Percentiles rank a stretch among this genome's conserved stretches.
Evolutionary conservation across 2,329 filamentous ascomycete species (phyloP).

Genomic region (Stachybotrys chartarum): DNA sequence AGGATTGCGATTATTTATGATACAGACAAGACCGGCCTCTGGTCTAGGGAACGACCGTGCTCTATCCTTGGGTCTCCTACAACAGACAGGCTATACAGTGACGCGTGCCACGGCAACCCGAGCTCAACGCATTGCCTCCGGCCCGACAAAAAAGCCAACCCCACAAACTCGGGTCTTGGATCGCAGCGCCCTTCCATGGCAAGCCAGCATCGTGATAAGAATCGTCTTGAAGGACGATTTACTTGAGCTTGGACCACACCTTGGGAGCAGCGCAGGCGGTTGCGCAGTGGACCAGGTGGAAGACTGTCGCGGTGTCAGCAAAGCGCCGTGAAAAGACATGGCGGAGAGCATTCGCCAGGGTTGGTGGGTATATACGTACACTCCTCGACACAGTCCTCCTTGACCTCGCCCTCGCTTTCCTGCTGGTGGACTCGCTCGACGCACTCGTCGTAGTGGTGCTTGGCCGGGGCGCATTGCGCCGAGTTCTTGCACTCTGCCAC

Average conservation of each 20-base stretch:
- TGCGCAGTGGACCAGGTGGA: slow-evolving; percentile 97
- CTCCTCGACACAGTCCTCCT: slow-evolving; percentile 98
- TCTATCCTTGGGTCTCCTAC: neutral
- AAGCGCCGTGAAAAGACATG: neutral
- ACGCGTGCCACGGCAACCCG: neutral
- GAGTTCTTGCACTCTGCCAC: slow-evolving; percentile 80
- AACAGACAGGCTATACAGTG: neutral
- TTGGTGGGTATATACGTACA: slow-evolving; percentile 56
- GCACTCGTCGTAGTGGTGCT: slow-evolving; percentile 98
- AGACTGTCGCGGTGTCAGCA: slow-evolving; percentile 55
- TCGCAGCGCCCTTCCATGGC: too few relatives aligned
- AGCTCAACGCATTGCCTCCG: too few relatives aligned
- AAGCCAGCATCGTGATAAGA: neutral
- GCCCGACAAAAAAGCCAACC: too few relatives aligned
- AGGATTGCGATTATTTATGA: slow-evolving; percentile 11
- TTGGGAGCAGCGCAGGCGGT: slow-evolving; percentile 90
- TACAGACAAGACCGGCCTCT: slow-evolving; percentile 15
- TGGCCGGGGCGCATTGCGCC: slow-evolving; percentile 73
- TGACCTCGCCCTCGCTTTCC: slow-evolving; percentile 63
- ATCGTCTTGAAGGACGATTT: slow-evolving; percentile 31
- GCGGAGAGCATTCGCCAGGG: slow-evolving; percentile 1
- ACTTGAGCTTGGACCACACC: slow-evolving; percentile 90
- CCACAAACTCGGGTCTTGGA: too few relatives aligned
- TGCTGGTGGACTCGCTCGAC: slow-evolving; percentile 72
- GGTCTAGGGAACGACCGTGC: neutral